Percentiles rank a stretch among this genome's conserved stretches.
phyloP scores from a whole-genome alignment of 306 rosid species.

The Argentina anserina region DNA sequence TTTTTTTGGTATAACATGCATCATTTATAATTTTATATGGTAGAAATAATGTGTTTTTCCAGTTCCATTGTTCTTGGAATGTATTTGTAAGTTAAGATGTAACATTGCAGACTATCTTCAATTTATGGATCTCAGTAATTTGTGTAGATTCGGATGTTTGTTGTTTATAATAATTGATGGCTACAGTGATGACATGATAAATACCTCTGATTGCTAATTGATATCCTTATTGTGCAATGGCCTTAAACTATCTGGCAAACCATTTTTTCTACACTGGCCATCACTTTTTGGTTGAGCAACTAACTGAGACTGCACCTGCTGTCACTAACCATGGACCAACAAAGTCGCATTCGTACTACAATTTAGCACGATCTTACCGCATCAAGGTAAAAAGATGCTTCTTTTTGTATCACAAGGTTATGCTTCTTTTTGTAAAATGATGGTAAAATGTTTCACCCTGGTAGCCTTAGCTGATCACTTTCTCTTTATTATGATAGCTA shows the following conservation, averaged over 20 bases:
- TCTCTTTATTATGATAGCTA: too few relatives aligned
- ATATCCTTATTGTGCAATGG: conserved; percentile 97
- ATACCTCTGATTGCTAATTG: neutral
- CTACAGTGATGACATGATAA: neutral
- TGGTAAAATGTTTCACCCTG: too few relatives aligned
- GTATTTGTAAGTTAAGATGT: neutral
- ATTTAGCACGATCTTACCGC: conserved; percentile 94
- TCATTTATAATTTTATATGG: too few relatives aligned
- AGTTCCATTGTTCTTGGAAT: neutral
- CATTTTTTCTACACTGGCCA: conserved; percentile 99
- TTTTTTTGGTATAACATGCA: too few relatives aligned
- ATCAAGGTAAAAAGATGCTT: conserved; percentile 69
- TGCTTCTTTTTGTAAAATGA: too few relatives aligned
- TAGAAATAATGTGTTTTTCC: neutral
- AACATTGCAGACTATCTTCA: neutral
- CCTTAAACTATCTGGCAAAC: conserved; percentile 90
- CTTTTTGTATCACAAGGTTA: neutral
- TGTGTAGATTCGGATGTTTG: neutral
- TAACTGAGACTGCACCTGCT: conserved; percentile 96
- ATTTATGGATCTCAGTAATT: neutral
- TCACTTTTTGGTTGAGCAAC: conserved; percentile 93
- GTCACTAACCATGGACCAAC: conserved; percentile 97
- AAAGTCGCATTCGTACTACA: conserved; percentile 91
- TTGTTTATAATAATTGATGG: neutral
- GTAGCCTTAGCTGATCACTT: too few relatives aligned